Base-by-base conservation (phyloP, 2,329 filamentous ascomycete species). In the Aspergillus thermomutatus region DNA sequence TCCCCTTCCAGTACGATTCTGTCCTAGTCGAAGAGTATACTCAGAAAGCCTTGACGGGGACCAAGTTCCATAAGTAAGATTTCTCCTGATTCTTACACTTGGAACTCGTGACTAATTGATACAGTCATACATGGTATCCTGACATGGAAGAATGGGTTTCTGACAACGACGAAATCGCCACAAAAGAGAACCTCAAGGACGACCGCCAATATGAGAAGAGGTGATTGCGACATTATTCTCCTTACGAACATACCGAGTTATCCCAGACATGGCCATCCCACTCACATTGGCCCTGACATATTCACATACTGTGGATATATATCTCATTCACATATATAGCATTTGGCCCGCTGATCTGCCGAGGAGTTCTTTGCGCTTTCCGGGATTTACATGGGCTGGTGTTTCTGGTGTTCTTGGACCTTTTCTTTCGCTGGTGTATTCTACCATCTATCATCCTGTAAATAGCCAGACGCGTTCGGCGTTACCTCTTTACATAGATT, bases 1-100 rank as follows among this genome's bases (percentile, higher is more conserved):
- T 94, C 25, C 91, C 91, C 3, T 78, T 72, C 56, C 69, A 69
- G 27, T 79, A 78, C 54, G 67, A 73, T 52, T 62, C 69, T 11
- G 69, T 79, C 11, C 61, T 78, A 48, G 64, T 66, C 8, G 68
- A 74, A 49, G 75, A 78, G 57, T 79, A 79, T 60, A 63, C 68
- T 2, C 58, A 70, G 23, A 67, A 65, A 57, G 69, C 76, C 9
- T 60, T 76, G 64, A 65, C 69, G 4, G 52, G 61, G 6, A 74
- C 64, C 1, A 67, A 69, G 14, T 76, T 71, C 59, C 67, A 76
- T 51, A 69, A 72, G 73, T 76, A 58, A 63, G 72, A 66, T 41
- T 25, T 56, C 21, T 53, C 41, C n/a, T 28, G 7, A 2, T 17
- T 17, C 17, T 10, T 8, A 3, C 25, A 17, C 14, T 6, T 27